Conservation (phyloP, 352 stramenopile species). For the Phytophthora aleatoria region DNA sequence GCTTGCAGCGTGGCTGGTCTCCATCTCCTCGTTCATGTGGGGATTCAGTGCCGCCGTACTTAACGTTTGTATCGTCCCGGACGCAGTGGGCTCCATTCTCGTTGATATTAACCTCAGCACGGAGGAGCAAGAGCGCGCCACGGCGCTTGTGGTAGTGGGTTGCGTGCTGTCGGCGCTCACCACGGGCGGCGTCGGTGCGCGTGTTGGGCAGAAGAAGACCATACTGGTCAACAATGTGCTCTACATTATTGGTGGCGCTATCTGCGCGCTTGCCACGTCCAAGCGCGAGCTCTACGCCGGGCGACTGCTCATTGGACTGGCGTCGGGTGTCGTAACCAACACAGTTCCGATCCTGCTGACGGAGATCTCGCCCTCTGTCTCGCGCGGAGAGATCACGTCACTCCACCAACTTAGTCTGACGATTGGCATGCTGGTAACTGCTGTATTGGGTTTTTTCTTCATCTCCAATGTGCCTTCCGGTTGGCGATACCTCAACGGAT, state of each 20-base stretch:
- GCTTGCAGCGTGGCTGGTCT: slow-evolving; percentile 62
- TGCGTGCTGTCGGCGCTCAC: slow-evolving; percentile 67
- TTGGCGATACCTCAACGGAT: slow-evolving; percentile 84
- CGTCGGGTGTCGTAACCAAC: slow-evolving; percentile 80
- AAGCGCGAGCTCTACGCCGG: slow-evolving; percentile 69
- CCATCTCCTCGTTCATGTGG: slow-evolving; percentile 84
- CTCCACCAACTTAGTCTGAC: slow-evolving; percentile 90
- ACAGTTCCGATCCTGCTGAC: slow-evolving; percentile 84
- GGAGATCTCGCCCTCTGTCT: slow-evolving; percentile 72
- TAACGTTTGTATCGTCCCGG: slow-evolving; percentile 80
- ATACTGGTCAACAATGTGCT: slow-evolving; percentile 79
- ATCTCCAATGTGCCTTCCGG: slow-evolving; percentile 80
- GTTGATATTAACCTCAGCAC: slow-evolving; percentile 76
- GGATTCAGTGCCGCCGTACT: slow-evolving; percentile 70
- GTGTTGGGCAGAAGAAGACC: slow-evolving; percentile 64
- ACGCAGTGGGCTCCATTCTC: slow-evolving; percentile 73
- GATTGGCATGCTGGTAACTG: slow-evolving; percentile 84
- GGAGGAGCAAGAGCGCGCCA: slow-evolving; percentile 74
- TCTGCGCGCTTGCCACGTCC: slow-evolving; percentile 63
- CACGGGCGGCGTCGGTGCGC: slow-evolving; percentile 56
- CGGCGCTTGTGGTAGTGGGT: slow-evolving; percentile 75
- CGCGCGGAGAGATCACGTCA: slow-evolving; percentile 80
- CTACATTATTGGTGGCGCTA: slow-evolving; percentile 57
- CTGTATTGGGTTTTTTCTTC: slow-evolving; percentile 77
- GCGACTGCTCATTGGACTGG: slow-evolving; percentile 67